Evolutionary conservation across 2,329 filamentous ascomycete species (phyloP).

Genomic region (Pezicula carpinea): DNA sequence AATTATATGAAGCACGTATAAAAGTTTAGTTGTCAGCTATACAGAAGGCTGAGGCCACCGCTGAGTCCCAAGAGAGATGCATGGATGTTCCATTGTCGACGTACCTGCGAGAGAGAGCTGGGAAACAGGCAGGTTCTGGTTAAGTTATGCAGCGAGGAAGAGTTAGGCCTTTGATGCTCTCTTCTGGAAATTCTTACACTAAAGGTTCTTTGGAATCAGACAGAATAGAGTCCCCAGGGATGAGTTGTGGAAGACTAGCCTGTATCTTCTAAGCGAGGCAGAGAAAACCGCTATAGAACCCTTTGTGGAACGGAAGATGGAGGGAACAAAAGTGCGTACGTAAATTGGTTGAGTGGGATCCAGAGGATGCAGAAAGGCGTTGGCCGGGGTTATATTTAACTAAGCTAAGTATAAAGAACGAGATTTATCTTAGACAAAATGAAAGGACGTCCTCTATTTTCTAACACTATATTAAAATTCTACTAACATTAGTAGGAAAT

Average conservation of each 20-base stretch:
- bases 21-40: constrained; percentile 28
- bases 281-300: constrained; percentile 25
- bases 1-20: constrained; percentile 27
- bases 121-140: constrained; percentile 27
- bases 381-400: constrained; percentile 12
- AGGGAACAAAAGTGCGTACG: constrained; percentile 20
- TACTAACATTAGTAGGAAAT: too few species aligned
- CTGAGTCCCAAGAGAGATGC: background rate
- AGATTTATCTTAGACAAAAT: too few species aligned
- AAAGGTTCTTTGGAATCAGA: constrained; percentile 12
- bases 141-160: constrained; percentile 30
- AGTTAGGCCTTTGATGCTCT: constrained; percentile 5
- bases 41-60: constrained; percentile 25
- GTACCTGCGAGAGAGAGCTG: constrained; percentile 31
- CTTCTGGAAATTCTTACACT: constrained; percentile 29
- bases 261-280: constrained; percentile 21
- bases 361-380: constrained; percentile 13
- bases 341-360: constrained; percentile 24
- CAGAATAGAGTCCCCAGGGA: constrained; percentile 4
- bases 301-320: constrained; percentile 28
- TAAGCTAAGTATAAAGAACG: background rate
- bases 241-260: constrained; percentile 21
- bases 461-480: too few species aligned
- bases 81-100: constrained; percentile 19
- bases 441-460: too few species aligned